Base-by-base conservation (phyloP, 345 rosid genomes). In the thale cress (Arabidopsis thaliana) region DNA sequence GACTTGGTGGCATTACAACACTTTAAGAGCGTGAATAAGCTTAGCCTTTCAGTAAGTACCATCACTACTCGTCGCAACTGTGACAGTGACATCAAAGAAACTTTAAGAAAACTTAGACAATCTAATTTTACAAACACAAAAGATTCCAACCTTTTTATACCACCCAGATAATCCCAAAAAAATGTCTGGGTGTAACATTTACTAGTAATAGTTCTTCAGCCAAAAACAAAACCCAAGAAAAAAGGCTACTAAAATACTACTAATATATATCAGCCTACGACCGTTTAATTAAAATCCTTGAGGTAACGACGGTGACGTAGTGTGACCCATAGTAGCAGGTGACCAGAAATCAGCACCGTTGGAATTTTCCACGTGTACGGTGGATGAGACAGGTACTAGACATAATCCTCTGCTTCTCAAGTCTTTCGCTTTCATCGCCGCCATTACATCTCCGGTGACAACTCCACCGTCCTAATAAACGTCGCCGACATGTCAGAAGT, bases 341-440 rank as follows among this genome's bases (percentile, higher is more conserved):
- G 95, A 87, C 96, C 97, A 94, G 73, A 83, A 87, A 87, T 94
- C 96, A 10, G 96, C 96, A 14, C 98, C 97, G 67, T 88, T 91
- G 68, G 78, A 79, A 59, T 73, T 83, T 4, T 78, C 89, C 80
- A 88, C 89, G 75, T 85, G 91, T 33, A 79, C 63, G 61, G 92
- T 85, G 75, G 81, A 86, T 0, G 84, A 90, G 69, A 86, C 76
- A 1, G 96, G 96, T 42, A 89, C 96, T 53, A 94, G 80, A 69
- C 98, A 91, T 40, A 94, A 73, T 13, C 98, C 98, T 69, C 89
- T 85, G 80, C 92, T 91, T 77, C 86, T 84, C 85, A 94, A 71
- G 49, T 84, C 88, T 64, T 73, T 75, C 10, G 10, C 72, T 71
- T 48, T 41, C 38, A 11, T 80, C 75, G 42, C 65, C 67, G 67